These are phyloP conservation scores for Oropetium thomaeum DNA, from an alignment of 176 grass and related monocot genomes.

Conservation along the genomic window DNA sequence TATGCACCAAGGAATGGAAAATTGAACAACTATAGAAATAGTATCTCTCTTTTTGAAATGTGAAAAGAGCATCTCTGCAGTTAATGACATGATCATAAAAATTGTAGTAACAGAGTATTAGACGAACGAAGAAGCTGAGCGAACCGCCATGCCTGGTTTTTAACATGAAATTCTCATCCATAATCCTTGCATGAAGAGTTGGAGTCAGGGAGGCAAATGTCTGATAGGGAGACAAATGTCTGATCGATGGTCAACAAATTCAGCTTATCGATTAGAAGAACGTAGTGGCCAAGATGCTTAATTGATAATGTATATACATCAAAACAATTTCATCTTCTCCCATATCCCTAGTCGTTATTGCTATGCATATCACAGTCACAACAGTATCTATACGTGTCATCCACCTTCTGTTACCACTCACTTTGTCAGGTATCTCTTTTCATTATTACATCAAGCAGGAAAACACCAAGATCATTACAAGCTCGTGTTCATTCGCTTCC, in stretches of 20 bases:
- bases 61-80: too few species aligned
- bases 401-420: slow-evolving; percentile 9
- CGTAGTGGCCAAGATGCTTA: background rate
- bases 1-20: background rate
- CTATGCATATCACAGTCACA: background rate
- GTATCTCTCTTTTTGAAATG: too few species aligned
- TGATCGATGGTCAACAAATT: background rate
- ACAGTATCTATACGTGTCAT: too few species aligned
- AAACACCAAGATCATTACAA: too few species aligned
- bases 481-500: slow-evolving; percentile 40
- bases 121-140: background rate
- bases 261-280: background rate
- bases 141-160: too few species aligned
- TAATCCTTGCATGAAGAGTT: background rate
- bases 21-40: background rate
- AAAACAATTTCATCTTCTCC: background rate
- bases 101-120: background rate
- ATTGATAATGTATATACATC: background rate
- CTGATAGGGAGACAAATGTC: background rate
- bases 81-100: background rate
- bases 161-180: background rate
- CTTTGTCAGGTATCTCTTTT: background rate
- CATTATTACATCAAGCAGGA: background rate
- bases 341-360: background rate
- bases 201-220: too few species aligned